Evolutionary conservation across 2,329 filamentous ascomycete species (phyloP).

Genomic region (Fusarium protoensiforme): DNA sequence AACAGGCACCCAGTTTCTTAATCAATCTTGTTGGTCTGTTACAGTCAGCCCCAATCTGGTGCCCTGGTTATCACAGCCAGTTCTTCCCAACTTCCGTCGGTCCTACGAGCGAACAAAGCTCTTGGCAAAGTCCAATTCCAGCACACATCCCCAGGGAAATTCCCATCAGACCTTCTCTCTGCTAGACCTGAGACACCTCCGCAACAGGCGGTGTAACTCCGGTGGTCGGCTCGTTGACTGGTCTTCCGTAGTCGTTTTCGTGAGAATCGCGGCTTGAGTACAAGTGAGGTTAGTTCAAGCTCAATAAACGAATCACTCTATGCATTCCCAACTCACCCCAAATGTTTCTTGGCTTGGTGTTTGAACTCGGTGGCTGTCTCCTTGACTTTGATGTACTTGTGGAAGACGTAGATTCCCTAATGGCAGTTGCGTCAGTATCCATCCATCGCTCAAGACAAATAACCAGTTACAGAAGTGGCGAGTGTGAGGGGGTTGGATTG

Average conservation of each 20-base stretch:
- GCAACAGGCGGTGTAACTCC: neutral
- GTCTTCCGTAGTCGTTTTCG: neutral
- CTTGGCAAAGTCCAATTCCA: neutral
- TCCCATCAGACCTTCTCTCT: neutral
- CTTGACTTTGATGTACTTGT: constrained; percentile 14
- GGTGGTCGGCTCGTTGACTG: neutral
- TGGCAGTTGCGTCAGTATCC: neutral
- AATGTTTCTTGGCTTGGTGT: neutral
- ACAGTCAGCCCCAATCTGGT: neutral
- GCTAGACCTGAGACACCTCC: neutral
- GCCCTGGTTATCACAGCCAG: neutral
- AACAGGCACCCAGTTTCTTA: neutral
- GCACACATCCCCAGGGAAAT: neutral
- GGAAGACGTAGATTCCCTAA: constrained; percentile 23
- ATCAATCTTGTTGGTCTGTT: neutral
- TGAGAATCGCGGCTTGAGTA: neutral
- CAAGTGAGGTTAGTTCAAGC: neutral
- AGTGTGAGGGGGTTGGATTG: accelerated
- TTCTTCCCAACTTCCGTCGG: neutral
- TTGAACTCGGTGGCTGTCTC: constrained; percentile 3
- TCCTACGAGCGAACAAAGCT: neutral
- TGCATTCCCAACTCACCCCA: neutral
- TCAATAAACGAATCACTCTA: neutral
- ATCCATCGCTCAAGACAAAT: neutral
- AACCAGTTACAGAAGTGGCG: neutral